These are phyloP conservation scores for Rosa hybrid DNA, from an alignment of 331 rosid species.

Conservation along the genomic window DNA sequence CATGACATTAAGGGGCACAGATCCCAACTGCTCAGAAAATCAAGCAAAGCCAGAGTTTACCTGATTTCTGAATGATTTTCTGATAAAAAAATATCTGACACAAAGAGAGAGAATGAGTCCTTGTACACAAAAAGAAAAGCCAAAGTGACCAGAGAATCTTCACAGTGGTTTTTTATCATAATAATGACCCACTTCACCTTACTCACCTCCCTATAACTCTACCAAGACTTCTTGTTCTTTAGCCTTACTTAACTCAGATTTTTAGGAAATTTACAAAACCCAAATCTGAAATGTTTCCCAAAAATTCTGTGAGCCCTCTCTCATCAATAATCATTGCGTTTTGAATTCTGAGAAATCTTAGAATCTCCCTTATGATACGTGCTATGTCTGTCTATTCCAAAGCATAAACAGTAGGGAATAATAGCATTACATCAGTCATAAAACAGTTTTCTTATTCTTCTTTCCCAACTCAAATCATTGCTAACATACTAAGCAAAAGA, in stretches of 20 bases:
- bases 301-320: constrained; percentile 42
- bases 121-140: constrained; percentile 35
- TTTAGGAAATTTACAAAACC: constrained; percentile 14
- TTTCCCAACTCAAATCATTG: neutral
- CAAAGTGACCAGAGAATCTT: constrained; percentile 54
- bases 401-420: constrained; percentile 7
- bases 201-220: constrained; percentile 31
- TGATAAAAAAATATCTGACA: constrained; percentile 54
- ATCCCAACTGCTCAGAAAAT: constrained; percentile 65
- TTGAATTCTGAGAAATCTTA: constrained; percentile 12
- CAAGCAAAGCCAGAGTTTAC: constrained; percentile 61
- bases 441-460: neutral
- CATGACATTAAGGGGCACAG: constrained; percentile 55
- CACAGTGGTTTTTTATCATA: constrained; percentile 47
- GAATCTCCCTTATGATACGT: constrained; percentile 13
- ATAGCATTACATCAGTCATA: neutral
- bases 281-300: constrained; percentile 42
- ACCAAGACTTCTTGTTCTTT: constrained; percentile 14
- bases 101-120: constrained; percentile 34
- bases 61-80: constrained; percentile 88
- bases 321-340: constrained; percentile 18
- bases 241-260: constrained; percentile 19
- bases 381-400: constrained; percentile 12
- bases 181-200: constrained; percentile 40
- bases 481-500: constrained; percentile 2